phyloP scores from a whole-genome alignment of 495 filamentous ascomycete genomes.

The Xylaria flabelliformis region DNA sequence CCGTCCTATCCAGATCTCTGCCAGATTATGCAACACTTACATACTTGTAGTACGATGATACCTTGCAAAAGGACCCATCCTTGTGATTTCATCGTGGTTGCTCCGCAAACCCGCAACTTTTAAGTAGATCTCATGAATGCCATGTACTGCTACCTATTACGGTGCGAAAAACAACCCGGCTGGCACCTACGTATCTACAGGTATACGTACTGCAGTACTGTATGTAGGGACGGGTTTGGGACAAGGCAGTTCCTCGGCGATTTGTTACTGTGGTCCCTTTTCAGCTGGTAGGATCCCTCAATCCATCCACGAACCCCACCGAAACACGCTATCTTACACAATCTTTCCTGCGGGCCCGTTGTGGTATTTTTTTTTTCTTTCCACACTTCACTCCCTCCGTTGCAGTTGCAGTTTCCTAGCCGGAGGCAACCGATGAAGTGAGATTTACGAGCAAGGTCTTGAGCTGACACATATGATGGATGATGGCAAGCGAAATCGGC shows the following conservation, averaged over 20 bases:
- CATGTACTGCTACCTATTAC: background rate
- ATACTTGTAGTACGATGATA: background rate
- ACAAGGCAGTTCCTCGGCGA: constrained; percentile 24
- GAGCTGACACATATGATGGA: background rate
- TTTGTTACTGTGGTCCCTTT: background rate
- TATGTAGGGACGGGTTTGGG: background rate
- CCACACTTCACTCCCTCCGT: background rate
- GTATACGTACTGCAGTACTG: too few relatives aligned
- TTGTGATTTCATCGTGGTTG: background rate
- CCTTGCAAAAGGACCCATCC: background rate
- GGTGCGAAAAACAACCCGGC: background rate
- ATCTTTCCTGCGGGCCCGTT: background rate
- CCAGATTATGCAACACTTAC: background rate
- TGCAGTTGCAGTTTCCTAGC: background rate
- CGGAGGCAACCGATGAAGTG: constrained; percentile 22
- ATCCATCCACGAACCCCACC: constrained; percentile 14
- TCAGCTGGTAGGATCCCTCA: constrained; percentile 21
- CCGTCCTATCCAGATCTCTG: background rate
- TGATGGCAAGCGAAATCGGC: background rate
- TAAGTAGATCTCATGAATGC: background rate
- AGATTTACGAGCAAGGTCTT: background rate
- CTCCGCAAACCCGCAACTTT: background rate
- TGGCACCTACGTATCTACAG: background rate
- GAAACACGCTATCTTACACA: background rate
- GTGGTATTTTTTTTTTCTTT: background rate